Evolutionary conservation across 2,329 filamentous ascomycete genomes (phyloP).

Genomic region (Celoporthe dispersa): DNA sequence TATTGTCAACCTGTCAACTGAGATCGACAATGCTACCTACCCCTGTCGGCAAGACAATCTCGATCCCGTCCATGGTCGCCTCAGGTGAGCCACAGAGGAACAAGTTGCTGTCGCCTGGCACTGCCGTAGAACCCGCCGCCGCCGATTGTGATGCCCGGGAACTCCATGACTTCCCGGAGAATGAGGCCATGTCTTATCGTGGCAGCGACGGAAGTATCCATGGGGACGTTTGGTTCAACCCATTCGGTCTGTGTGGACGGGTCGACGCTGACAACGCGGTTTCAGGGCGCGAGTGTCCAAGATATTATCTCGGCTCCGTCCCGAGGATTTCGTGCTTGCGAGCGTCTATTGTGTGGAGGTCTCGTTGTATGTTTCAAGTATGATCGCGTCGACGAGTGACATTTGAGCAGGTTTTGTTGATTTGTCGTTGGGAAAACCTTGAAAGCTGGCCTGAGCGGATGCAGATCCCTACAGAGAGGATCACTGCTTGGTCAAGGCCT

Average conservation of each 20-base stretch:
- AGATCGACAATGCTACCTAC: too few species aligned
- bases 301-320: conserved; percentile 54
- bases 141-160: conserved; percentile 71
- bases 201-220: conserved; percentile 65
- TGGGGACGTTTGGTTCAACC: conserved; percentile 72
- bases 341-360: conserved; percentile 42
- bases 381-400: background rate
- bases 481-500: background rate
- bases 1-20: too few species aligned
- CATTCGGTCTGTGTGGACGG: conserved; percentile 54
- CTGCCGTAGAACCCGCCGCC: conserved; percentile 71
- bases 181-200: conserved; percentile 60
- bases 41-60: conserved; percentile 67
- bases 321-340: conserved; percentile 67
- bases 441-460: too few species aligned
- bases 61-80: conserved; percentile 62
- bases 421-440: too few species aligned
- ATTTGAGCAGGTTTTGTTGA: too few species aligned
- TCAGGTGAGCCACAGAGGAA: conserved; percentile 72
- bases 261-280: conserved; percentile 66
- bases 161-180: conserved; percentile 71
- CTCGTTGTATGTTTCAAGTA: background rate
- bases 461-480: too few species aligned
- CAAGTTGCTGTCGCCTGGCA: conserved; percentile 67
- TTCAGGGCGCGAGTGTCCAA: conserved; percentile 70